Conservation (phyloP, 139 green algal genomes). For the Dunaliella primolecta region DNA sequence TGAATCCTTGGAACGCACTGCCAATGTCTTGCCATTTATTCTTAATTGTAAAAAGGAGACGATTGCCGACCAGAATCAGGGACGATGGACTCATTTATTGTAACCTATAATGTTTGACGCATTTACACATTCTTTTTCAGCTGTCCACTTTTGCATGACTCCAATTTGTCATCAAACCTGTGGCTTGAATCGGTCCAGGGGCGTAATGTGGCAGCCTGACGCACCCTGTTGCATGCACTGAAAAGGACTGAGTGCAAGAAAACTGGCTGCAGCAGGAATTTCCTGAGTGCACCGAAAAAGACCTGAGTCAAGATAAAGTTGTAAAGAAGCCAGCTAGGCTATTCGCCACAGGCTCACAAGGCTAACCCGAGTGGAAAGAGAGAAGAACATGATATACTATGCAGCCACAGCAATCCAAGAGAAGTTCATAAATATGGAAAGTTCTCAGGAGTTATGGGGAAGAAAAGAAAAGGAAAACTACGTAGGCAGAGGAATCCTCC, state of each 20-base stretch:
- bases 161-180: neutral
- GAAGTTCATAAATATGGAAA: neutral
- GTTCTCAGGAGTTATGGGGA: neutral
- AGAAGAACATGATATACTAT: too few relatives aligned
- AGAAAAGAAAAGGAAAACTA: too few relatives aligned
- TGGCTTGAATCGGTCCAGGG: neutral
- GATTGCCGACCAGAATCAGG: neutral
- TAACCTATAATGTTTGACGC: neutral
- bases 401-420: too few relatives aligned
- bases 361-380: too few relatives aligned
- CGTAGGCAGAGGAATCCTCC: too few relatives aligned
- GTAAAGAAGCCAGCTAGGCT: neutral
- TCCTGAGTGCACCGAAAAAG: too few relatives aligned
- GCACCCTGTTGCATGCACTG: slow-evolving; percentile 25
- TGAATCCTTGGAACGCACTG: neutral
- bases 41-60: neutral
- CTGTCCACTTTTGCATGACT: neutral
- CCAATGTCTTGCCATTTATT: neutral
- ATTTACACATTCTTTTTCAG: neutral
- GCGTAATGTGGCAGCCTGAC: neutral
- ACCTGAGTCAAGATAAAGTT: neutral
- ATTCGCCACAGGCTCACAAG: neutral
- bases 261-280: too few relatives aligned
- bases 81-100: neutral
- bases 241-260: neutral